Conservation (phyloP, 2,329 filamentous ascomycete genomes). For the Verticillium longisporum region DNA sequence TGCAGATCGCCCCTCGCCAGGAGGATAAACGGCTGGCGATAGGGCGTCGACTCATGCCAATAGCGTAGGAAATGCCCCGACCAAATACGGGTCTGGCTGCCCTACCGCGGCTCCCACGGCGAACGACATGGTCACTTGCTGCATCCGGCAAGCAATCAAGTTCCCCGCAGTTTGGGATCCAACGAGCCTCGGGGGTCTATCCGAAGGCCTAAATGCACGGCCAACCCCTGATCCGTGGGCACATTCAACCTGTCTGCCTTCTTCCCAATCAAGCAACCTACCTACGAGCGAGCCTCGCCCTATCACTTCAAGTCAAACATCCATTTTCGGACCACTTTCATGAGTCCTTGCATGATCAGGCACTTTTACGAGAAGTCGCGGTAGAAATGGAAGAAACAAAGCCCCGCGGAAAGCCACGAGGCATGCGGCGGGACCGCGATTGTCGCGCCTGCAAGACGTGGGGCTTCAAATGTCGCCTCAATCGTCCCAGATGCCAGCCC, state of each 20-base stretch:
- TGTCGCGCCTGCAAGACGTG: conserved; percentile 7
- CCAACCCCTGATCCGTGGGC: not conserved
- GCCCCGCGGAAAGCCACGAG: conserved; percentile 1
- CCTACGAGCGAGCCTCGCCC: not conserved
- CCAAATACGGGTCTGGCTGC: not conserved
- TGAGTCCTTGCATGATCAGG: not conserved
- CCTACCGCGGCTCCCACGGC: not conserved
- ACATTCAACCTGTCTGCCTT: not conserved
- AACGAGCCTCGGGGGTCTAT: not conserved
- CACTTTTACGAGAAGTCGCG: not conserved
- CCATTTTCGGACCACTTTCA: not conserved
- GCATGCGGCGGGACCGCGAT: conserved; percentile 1
- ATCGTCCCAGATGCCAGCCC: conserved; percentile 2
- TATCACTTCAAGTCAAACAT: not conserved
- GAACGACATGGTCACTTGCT: not conserved
- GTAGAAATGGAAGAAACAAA: not conserved
- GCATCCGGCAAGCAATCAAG: not conserved
- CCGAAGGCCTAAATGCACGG: not conserved
- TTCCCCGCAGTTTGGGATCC: not conserved
- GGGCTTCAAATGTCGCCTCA: conserved; percentile 10
- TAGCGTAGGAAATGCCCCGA: not conserved
- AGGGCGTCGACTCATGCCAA: not conserved
- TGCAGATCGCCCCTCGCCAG: not conserved
- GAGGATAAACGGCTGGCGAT: not conserved
- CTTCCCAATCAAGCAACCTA: not conserved